Percentiles rank a stretch among this genome's conserved stretches.
Evolutionary conservation across 768 basidiomycete species (phyloP).

Genomic region (Calocybe cyanea): DNA sequence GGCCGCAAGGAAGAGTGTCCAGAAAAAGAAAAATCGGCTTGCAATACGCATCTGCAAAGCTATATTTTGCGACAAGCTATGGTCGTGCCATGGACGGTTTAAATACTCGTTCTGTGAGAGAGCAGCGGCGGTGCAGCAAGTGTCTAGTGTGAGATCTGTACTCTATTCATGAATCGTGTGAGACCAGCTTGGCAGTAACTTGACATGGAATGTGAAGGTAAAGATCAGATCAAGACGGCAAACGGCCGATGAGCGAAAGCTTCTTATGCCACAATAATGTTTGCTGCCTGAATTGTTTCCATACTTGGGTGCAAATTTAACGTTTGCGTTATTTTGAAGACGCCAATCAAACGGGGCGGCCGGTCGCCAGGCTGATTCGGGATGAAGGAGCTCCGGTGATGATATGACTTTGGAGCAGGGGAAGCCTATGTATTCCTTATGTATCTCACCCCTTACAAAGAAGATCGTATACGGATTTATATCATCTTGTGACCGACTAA

Average conservation of each 20-base stretch:
- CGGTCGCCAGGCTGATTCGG: neutral
- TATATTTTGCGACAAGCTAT: neutral
- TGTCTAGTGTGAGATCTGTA: neutral
- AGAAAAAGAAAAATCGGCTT: conserved; percentile 6
- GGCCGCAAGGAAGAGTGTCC: conserved; percentile 10
- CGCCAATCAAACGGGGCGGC: neutral
- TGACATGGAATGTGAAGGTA: neutral
- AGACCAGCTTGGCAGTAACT: neutral
- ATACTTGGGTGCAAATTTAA: neutral
- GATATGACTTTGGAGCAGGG: neutral
- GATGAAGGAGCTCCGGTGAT: conserved; percentile 1
- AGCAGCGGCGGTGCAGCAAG: neutral
- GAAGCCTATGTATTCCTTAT: no score
- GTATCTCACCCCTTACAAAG: no score
- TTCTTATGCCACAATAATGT: neutral
- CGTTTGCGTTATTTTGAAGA: neutral
- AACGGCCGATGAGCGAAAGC: neutral
- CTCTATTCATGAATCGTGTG: neutral
- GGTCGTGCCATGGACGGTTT: neutral
- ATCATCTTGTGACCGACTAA: no score
- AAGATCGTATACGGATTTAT: no score
- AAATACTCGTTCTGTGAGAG: conserved; percentile 9
- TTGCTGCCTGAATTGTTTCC: neutral
- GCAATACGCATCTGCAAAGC: conserved; percentile 5
- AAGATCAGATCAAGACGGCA: neutral